phyloP scores from a whole-genome alignment of 192 early-diverging fungal genomes.

The Phlyctochytrium planicorne region DNA sequence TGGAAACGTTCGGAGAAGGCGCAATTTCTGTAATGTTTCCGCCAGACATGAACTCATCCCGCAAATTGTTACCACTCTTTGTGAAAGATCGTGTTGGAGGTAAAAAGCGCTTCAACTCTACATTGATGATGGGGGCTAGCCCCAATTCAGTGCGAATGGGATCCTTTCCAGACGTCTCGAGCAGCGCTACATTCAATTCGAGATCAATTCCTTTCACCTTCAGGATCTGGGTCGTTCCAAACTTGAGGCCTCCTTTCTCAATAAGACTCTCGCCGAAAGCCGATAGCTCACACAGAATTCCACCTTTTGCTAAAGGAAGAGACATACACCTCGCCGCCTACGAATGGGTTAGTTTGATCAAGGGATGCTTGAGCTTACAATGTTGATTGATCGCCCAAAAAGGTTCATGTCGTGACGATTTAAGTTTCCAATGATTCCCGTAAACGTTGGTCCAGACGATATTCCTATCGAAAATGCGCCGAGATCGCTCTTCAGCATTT shows the following conservation, averaged over 20 bases:
- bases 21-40: too few species aligned
- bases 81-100: too few species aligned
- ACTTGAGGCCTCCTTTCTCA: not conserved
- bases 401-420: slow-evolving; percentile 24
- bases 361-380: too few species aligned
- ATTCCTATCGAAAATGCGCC: slow-evolving; percentile 27
- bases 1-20: too few species aligned
- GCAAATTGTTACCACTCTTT: too few species aligned
- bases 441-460: slow-evolving; percentile 19
- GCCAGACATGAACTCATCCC: too few species aligned
- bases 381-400: slow-evolving; percentile 8
- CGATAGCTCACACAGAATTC: not conserved
- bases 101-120: too few species aligned
- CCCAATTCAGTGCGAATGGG: too few species aligned
- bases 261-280: not conserved
- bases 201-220: not conserved
- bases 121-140: too few species aligned
- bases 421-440: slow-evolving; percentile 28
- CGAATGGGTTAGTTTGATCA: too few species aligned
- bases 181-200: not conserved
- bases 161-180: not conserved
- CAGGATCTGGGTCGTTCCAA: not conserved
- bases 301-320: not conserved
- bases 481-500: too few species aligned
- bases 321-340: not conserved